These are phyloP conservation scores for Gossypium aridum DNA, from an alignment of 441 rosid species.

Conservation along the genomic window DNA sequence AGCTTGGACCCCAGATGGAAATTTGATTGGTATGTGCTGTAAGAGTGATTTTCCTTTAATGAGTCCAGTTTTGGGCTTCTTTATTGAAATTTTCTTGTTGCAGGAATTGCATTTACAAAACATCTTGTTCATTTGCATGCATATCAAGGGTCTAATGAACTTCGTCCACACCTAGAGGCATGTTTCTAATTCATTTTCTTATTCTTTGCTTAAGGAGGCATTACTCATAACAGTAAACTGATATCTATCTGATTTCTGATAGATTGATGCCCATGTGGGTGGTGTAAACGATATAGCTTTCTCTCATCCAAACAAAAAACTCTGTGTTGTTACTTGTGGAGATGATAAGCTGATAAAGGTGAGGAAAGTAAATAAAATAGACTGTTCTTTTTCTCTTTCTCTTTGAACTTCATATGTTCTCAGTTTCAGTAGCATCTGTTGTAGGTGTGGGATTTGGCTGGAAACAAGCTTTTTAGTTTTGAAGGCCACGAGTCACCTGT, in stretches of 20 bases:
- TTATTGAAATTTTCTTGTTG: slow-evolving; percentile 7
- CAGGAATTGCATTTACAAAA: slow-evolving; percentile 28
- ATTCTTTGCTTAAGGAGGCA: background rate
- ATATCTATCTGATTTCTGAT: slow-evolving; percentile 17
- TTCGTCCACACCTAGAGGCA: slow-evolving; percentile 21
- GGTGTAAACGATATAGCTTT: slow-evolving; percentile 65
- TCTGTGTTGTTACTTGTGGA: slow-evolving; percentile 64
- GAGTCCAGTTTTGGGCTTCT: background rate
- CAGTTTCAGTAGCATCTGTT: background rate
- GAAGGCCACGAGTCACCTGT: slow-evolving; percentile 41
- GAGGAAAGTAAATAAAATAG: background rate
- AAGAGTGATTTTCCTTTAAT: background rate
- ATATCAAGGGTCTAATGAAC: slow-evolving; percentile 20
- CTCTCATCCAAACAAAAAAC: slow-evolving; percentile 60
- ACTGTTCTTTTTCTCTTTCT: background rate
- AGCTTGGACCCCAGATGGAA: slow-evolving; percentile 27
- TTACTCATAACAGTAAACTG: slow-evolving; percentile 1
- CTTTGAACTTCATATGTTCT: background rate
- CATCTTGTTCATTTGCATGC: slow-evolving; percentile 25
- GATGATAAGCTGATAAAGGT: slow-evolving; percentile 48
- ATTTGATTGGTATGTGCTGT: slow-evolving; percentile 17
- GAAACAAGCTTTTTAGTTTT: slow-evolving; percentile 29
- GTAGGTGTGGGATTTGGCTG: slow-evolving; percentile 38
- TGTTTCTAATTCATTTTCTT: slow-evolving; percentile 4
- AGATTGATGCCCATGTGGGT: slow-evolving; percentile 70